A percentile compares a stretch with the other conserved stretches of the same genome.
These are phyloP conservation scores for Cladosporium sp. DNA, from an alignment of 2,329 filamentous ascomycete genomes.

Conservation along the genomic window DNA sequence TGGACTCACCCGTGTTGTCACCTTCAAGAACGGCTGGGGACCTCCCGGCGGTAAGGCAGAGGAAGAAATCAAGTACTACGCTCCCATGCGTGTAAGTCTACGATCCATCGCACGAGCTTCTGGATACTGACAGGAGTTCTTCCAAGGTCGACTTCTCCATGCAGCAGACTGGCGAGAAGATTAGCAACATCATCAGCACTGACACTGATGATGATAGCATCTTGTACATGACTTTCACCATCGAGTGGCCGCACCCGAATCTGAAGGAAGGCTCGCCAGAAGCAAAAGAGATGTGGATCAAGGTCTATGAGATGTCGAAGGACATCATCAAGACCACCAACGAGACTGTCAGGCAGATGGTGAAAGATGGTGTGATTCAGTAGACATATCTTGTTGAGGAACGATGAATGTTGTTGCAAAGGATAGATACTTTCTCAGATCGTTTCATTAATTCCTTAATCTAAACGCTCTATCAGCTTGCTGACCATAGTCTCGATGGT, in stretches of 20 bases:
- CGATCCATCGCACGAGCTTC: background rate
- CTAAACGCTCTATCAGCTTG: no score
- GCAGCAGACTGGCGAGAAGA: background rate
- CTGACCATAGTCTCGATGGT: no score
- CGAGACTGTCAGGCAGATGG: background rate
- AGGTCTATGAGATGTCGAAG: background rate
- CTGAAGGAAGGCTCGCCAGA: background rate
- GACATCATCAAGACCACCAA: background rate
- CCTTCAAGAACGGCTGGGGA: conserved; percentile 1
- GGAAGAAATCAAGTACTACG: background rate
- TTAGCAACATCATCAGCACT: background rate
- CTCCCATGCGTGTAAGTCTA: background rate
- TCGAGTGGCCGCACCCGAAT: background rate
- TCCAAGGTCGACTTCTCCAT: background rate
- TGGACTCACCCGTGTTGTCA: background rate
- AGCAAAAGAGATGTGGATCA: background rate
- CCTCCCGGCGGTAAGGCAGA: background rate
- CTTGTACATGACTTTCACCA: background rate
- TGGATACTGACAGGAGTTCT: background rate
- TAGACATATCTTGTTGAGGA: no score
- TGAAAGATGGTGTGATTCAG: background rate
- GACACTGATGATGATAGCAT: background rate
- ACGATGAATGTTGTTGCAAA: no score
- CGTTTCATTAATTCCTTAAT: no score
- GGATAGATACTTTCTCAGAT: no score